Evolutionary conservation across 2,329 filamentous ascomycete genomes (phyloP).

Genomic region (Aureobasidium lini): DNA sequence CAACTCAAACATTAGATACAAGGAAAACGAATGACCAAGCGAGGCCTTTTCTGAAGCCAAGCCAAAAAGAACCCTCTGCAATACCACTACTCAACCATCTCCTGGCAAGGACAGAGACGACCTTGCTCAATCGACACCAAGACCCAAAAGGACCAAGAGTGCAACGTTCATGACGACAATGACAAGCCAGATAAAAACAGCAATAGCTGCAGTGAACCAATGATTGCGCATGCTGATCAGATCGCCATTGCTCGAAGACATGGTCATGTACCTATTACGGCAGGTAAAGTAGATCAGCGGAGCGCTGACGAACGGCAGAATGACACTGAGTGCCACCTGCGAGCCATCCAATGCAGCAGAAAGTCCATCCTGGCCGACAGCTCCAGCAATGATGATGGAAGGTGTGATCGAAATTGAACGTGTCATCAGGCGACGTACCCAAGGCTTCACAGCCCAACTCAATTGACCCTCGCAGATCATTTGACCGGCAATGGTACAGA

Average conservation of each 20-base stretch:
- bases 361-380: constrained; percentile 64
- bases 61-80: too few species aligned
- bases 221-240: constrained; percentile 60
- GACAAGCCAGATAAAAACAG: constrained; percentile 60
- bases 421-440: constrained; percentile 71
- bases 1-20: too few species aligned
- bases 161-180: constrained; percentile 76
- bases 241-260: constrained; percentile 4
- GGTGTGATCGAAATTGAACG: constrained; percentile 74
- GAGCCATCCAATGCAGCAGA: constrained; percentile 64
- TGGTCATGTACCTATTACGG: constrained; percentile 71
- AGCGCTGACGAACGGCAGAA: constrained; percentile 74
- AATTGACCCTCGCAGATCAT: constrained; percentile 82
- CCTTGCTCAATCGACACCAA: constrained; percentile 36
- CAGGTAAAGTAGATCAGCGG: constrained; percentile 83
- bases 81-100: too few species aligned
- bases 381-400: constrained; percentile 73
- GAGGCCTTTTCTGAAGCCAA: too few species aligned
- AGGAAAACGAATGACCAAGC: too few species aligned
- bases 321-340: constrained; percentile 71
- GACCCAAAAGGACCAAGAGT: constrained; percentile 56
- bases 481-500: constrained; percentile 83
- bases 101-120: too few species aligned
- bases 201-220: constrained; percentile 54
- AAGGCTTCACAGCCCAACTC: constrained; percentile 65